These are phyloP conservation scores for Dendrobium huoshanense DNA, from an alignment of 106 monocot species.

Conservation along the genomic window DNA sequence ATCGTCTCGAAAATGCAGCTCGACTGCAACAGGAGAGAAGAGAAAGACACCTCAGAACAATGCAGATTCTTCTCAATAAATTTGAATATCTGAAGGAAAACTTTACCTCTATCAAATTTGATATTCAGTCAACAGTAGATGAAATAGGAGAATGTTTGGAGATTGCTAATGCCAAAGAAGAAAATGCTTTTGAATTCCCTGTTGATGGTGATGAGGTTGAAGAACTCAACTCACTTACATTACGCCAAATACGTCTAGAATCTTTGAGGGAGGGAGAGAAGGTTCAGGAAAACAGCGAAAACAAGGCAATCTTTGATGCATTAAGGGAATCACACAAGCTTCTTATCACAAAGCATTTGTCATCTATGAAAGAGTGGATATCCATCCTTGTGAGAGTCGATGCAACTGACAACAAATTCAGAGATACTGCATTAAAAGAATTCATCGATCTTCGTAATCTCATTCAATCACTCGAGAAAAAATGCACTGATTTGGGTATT, in stretches of 20 bases:
- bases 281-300: constrained; percentile 60
- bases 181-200: constrained; percentile 12
- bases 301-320: constrained; percentile 75
- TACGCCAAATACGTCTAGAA: constrained; percentile 57
- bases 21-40: constrained; percentile 55
- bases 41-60: constrained; percentile 58
- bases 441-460: constrained; percentile 75
- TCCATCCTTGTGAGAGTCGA: constrained; percentile 89
- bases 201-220: constrained; percentile 32
- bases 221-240: constrained; percentile 30
- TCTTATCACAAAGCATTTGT: constrained; percentile 71
- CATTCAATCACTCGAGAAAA: constrained; percentile 46
- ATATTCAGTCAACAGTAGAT: constrained; percentile 71
- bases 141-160: constrained; percentile 65
- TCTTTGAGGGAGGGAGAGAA: constrained; percentile 71
- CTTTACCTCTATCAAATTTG: constrained; percentile 41
- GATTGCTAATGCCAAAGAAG: constrained; percentile 35
- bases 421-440: constrained; percentile 82
- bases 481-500: constrained; percentile 41
- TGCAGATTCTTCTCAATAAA: constrained; percentile 62
- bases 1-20: constrained; percentile 50
- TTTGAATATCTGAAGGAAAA: constrained; percentile 57
- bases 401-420: constrained; percentile 52
- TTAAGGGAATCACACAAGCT: constrained; percentile 74
- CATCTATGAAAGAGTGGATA: constrained; percentile 62